phyloP scores from a whole-genome alignment of 2,329 filamentous ascomycete genomes.

The Pseudogymnoascus sp. region DNA sequence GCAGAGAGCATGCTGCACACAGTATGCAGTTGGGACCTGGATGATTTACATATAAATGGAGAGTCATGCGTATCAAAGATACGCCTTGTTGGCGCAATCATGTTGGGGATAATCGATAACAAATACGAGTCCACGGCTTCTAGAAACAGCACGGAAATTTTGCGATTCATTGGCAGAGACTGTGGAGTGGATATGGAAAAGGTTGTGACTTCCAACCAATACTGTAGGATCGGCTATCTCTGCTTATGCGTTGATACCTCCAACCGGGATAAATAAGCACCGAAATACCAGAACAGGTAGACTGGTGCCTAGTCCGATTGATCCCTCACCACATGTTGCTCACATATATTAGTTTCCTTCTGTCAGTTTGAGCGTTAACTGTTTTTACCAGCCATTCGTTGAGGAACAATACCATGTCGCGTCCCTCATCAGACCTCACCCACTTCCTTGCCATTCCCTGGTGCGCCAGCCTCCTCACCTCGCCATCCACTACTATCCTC shows the following conservation, averaged over 20 bases:
- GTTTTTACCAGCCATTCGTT: neutral
- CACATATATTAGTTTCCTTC: neutral
- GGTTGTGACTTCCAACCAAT: too few relatives aligned
- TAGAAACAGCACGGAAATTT: neutral
- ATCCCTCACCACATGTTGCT: neutral
- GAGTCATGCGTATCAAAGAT: neutral
- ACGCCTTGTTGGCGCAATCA: neutral
- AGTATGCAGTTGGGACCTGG: neutral
- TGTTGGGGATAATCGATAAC: neutral
- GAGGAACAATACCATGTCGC: neutral
- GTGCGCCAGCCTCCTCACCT: constrained; percentile 22
- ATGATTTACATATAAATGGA: neutral
- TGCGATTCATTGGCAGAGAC: neutral
- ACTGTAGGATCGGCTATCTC: too few relatives aligned
- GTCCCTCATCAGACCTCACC: constrained; percentile 11
- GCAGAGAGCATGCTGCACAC: neutral
- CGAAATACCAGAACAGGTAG: neutral
- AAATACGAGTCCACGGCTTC: neutral
- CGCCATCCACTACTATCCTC: constrained; percentile 17
- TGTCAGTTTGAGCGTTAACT: too few relatives aligned
- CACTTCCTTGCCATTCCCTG: constrained; percentile 27
- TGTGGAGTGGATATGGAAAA: too few relatives aligned
- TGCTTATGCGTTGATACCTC: too few relatives aligned
- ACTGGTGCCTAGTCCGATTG: neutral
- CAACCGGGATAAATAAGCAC: neutral